These are phyloP conservation scores for Termitomyces heimii DNA, from an alignment of 768 basidiomycete species.

Conservation along the genomic window DNA sequence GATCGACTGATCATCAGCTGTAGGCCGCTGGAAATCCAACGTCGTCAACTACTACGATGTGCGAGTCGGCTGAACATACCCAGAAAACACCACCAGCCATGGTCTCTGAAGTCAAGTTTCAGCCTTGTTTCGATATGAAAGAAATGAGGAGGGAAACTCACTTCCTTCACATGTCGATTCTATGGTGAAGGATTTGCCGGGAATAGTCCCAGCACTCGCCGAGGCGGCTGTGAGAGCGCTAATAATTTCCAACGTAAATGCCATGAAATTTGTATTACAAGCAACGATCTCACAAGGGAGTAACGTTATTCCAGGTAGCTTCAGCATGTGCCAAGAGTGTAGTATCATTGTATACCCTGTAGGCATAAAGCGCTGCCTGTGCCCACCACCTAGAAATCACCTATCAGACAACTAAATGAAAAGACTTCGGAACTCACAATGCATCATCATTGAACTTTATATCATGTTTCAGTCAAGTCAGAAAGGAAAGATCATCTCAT, in stretches of 20 bases:
- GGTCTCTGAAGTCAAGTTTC: conserved; percentile 21
- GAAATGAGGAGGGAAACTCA: conserved; percentile 14
- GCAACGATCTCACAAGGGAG: conserved; percentile 30
- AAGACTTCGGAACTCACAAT: conserved; percentile 21
- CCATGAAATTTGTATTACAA: background rate
- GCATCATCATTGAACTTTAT: conserved; percentile 43
- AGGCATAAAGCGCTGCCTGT: conserved; percentile 42
- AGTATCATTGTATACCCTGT: conserved; percentile 39
- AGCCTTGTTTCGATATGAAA: background rate
- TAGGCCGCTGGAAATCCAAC: conserved; percentile 30
- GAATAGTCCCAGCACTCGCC: conserved; percentile 28
- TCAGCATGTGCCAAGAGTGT: conserved; percentile 37
- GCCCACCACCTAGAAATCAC: conserved; percentile 42
- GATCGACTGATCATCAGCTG: conserved; percentile 31
- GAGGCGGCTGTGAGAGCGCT: conserved; percentile 39
- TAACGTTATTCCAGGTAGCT: conserved; percentile 42
- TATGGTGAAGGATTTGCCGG: conserved; percentile 36
- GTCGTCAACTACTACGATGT: background rate
- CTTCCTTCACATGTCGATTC: conserved; percentile 38
- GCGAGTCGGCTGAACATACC: conserved; percentile 20
- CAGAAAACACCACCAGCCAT: conserved; percentile 56
- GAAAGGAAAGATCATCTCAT: background rate
- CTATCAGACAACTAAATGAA: background rate
- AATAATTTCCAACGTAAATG: background rate
- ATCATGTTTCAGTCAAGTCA: background rate